These are phyloP conservation scores for Vachellia pachyceras DNA, from an alignment of 306 rosid genomes.

Conservation along the genomic window DNA sequence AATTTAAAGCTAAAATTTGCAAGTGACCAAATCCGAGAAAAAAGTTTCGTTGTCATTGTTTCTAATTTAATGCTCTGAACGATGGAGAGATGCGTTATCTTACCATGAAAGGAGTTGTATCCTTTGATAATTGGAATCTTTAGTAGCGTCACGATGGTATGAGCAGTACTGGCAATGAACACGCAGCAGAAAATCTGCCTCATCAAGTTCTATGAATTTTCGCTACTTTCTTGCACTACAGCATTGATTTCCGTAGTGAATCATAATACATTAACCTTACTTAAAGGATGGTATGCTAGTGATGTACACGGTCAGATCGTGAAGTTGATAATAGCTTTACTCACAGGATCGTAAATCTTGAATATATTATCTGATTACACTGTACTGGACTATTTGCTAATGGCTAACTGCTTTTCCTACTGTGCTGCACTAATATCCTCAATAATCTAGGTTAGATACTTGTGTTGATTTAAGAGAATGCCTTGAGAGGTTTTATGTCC, in stretches of 20 bases:
- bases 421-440: not conserved
- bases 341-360: not conserved
- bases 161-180: constrained; percentile 77
- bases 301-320: constrained; percentile 59
- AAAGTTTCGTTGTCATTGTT: not conserved
- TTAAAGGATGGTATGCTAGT: not conserved
- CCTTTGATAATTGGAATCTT: not conserved
- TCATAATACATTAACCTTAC: not conserved
- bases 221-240: constrained; percentile 32
- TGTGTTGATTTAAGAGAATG: not conserved
- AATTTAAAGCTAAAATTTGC: not conserved
- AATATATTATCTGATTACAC: not conserved
- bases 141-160: constrained; percentile 56
- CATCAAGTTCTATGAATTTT: constrained; percentile 73
- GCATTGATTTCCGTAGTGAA: constrained; percentile 11
- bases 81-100: constrained; percentile 16
- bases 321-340: not conserved
- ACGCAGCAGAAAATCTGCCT: constrained; percentile 86
- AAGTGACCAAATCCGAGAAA: not conserved
- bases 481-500: not conserved
- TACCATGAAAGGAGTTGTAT: not conserved
- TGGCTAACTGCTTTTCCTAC: not conserved
- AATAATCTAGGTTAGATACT: not conserved
- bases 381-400: not conserved
- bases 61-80: not conserved